These are phyloP conservation scores for Pyrenophora seminiperda DNA, from an alignment of 2,329 filamentous ascomycete genomes.

Conservation along the genomic window DNA sequence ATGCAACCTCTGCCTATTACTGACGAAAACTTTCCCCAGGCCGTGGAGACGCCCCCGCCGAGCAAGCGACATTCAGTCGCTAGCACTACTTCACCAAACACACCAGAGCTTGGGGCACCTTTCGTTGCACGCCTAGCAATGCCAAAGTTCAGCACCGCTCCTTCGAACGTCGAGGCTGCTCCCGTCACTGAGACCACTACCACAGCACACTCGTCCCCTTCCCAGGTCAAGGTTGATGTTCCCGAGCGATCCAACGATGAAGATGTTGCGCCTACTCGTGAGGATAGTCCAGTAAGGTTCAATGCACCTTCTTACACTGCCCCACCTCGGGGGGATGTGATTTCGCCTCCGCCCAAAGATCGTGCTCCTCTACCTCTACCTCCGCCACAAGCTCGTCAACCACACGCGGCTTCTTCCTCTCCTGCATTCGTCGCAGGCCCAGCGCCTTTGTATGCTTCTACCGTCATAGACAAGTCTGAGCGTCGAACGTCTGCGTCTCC, in stretches of 20 bases:
- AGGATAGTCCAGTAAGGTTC: conserved; percentile 30
- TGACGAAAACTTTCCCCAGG: conserved; percentile 38
- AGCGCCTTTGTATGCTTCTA: conserved; percentile 10
- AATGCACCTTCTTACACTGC: conserved; percentile 33
- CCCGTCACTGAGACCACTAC: conserved; percentile 15
- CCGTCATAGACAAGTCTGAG: conserved; percentile 17
- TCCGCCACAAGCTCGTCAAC: conserved; percentile 32
- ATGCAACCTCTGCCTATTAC: conserved; percentile 47
- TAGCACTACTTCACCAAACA: conserved; percentile 33
- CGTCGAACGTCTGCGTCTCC: conserved; percentile 41
- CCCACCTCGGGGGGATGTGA: conserved; percentile 30
- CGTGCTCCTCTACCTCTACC: conserved; percentile 33
- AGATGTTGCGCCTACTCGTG: conserved; percentile 15
- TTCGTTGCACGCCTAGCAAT: conserved; percentile 1
- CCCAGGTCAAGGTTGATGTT: conserved; percentile 3
- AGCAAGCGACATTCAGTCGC: conserved; percentile 42
- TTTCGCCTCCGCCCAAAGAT: conserved; percentile 39
- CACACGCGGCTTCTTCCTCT: conserved; percentile 24
- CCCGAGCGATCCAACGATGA: not conserved
- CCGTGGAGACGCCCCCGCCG: conserved; percentile 18
- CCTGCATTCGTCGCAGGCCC: conserved; percentile 9
- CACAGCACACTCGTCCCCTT: conserved; percentile 8
- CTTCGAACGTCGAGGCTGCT: not conserved
- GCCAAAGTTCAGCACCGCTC: not conserved
- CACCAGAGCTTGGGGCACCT: conserved; percentile 16